Percentiles rank a stretch among this genome's conserved stretches.
phyloP scores from a whole-genome alignment of 495 filamentous ascomycete species.

The Podospora pseudoanserina region DNA sequence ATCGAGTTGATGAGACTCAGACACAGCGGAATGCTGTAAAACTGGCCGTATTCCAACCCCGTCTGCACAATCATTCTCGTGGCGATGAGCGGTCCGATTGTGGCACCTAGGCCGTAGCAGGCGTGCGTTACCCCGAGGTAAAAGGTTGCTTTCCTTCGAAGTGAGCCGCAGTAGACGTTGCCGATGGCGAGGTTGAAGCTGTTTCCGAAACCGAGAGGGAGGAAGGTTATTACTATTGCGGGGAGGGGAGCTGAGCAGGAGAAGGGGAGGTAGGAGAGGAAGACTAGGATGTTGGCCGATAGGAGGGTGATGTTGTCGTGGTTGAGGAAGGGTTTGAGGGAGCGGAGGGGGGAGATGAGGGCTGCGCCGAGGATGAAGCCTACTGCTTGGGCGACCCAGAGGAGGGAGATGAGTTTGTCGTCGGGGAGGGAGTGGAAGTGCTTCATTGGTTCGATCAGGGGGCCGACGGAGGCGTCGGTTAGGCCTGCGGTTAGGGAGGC shows the following conservation, averaged over 20 bases:
- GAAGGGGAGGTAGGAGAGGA: constrained; percentile 57
- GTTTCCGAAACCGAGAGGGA: constrained; percentile 63
- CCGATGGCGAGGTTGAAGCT: constrained; percentile 65
- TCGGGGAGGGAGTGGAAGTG: constrained; percentile 17
- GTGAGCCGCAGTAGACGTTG: constrained; percentile 71
- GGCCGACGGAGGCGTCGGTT: constrained; percentile 64
- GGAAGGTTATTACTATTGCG: constrained; percentile 59
- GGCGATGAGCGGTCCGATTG: constrained; percentile 64
- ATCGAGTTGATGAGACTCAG: constrained; percentile 48
- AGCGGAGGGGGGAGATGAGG: constrained; percentile 45
- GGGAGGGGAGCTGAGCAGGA: constrained; percentile 66
- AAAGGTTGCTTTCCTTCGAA: constrained; percentile 57
- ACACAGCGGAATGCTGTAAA: constrained; percentile 56
- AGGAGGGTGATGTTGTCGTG: constrained; percentile 62
- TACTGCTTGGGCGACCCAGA: constrained; percentile 74
- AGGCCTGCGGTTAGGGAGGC: constrained; percentile 53
- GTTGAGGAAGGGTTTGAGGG: constrained; percentile 44
- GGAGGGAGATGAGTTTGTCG: constrained; percentile 59
- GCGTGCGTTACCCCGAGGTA: constrained; percentile 65
- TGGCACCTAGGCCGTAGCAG: constrained; percentile 69
- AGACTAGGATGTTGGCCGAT: constrained; percentile 50
- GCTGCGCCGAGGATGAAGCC: constrained; percentile 74
- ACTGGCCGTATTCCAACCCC: constrained; percentile 52
- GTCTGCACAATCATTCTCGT: constrained; percentile 56
- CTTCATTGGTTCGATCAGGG: constrained; percentile 69